Evolutionary conservation across 1,284 basidiomycete genomes (phyloP), one percentile per base, ranked within the genome.

Genomic region (Ustilago vetiveriae): DNA sequence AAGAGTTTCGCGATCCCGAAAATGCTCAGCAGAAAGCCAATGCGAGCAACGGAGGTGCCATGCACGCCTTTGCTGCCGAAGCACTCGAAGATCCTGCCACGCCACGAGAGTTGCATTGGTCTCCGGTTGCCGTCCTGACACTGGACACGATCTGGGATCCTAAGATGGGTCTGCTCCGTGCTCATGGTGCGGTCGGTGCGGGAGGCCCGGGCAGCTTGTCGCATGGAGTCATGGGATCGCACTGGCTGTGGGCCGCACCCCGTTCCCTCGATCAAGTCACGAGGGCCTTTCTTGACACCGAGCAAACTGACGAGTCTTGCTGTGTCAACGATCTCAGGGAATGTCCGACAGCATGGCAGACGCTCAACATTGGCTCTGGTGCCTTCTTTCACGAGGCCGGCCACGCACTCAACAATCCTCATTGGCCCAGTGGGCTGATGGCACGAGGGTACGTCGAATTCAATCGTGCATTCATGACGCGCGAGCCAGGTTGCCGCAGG

Each of bases 381-480:
- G 74, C 74, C 4, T 67, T 65, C 33, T 53, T 70, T 7, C 70
- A 73, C 47, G 70, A 75, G 22, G 66, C 58, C 1, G 70, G 73
- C 0, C 66, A 73, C 32, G 70, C 70, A 11, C 29, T 75, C 7
- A 60, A 62, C 37, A 70, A 73, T 8, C 72, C 72, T 3, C 70
- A 72, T 23, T 65, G 62, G 56, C 71, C 67, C 0, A 36, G 45
- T 4, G 74, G 74, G 5, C 30, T 75, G 13, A 75, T 75, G 74
- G 46, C 58, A 3, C 30, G 74, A 4, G 74, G 74, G 5, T 75
- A 75, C 29, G 45, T 64, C 6, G 74, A 75, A 36, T 75, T 58
- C 48, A 68, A 71, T 35, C 58, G 74, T 1, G 71, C 71, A 7
- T 75, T 75, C 38, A 75, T 68, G 74, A 75, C 74, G 9, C 56